Conservation (phyloP, 345 rosid genomes). For the Acer saccharum region DNA sequence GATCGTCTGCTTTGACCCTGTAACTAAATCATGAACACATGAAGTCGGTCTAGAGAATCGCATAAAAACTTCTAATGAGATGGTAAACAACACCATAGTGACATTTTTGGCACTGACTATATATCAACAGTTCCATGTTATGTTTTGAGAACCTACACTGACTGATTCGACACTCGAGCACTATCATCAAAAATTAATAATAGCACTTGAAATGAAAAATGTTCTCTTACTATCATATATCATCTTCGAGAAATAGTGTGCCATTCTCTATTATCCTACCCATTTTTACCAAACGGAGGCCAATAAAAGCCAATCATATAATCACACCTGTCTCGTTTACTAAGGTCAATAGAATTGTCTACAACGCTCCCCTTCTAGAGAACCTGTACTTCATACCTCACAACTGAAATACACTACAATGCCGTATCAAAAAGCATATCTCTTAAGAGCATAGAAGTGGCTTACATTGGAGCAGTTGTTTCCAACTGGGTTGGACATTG, state of each 20-base stretch:
- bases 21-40: neutral
- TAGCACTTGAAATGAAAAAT: slow-evolving; percentile 4
- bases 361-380: neutral
- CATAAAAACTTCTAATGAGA: neutral
- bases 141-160: no score
- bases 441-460: slow-evolving; percentile 45
- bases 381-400: neutral
- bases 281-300: no score
- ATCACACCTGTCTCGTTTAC: neutral
- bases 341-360: no score
- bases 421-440: slow-evolving; percentile 49
- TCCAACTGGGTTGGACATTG: slow-evolving; percentile 42
- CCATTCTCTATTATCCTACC: neutral
- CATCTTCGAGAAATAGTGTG: neutral
- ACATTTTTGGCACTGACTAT: neutral
- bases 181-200: neutral
- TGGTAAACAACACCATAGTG: neutral
- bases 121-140: no score
- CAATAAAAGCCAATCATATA: neutral
- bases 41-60: neutral
- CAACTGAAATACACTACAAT: slow-evolving; percentile 29
- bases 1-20: neutral
- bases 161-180: neutral
- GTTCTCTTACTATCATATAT: neutral
- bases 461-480: slow-evolving; percentile 70